Evolutionary conservation across 805 yeast genomes (phyloP), one percentile per base, ranked within the genome.

Genomic region (Wickerhamiella musiphila): DNA sequence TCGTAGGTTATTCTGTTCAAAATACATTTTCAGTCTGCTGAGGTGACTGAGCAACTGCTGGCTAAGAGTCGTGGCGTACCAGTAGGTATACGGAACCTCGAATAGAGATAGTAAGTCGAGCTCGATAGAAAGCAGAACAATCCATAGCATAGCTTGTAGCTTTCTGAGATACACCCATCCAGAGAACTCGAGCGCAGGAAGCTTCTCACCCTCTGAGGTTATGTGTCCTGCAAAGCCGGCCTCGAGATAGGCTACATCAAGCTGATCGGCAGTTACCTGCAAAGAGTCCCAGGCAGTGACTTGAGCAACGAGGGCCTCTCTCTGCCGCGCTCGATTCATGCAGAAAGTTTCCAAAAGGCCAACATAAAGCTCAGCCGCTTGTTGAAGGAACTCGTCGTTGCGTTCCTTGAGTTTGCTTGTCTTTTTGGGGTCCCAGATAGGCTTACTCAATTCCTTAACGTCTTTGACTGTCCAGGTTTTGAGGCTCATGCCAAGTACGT

Each of bases 321-420:
- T 68, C 46, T 81, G 83, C 35, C 94, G 64, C 31, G 92, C 70
- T 22, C 82, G 72, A 45, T 86, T 86, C 49, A 73, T 75, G 46
- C 57, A 58, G 53, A 43, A 65, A 60, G 48, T 58, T 48, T 43
- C 60, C 49, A 15, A 64, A 65, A 24, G 60, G 47, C 44, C 70
- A 63, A 24, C 67, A 46, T 45, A 74, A 71, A 35, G 55, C 22
- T 67, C 33, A 6, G 34, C 39, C 0, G 55, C 56, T 22, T 48
- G 48, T 6, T 31, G 26, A 22, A 46, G 27, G 9, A 68, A 44
- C 23, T 47, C 51, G 4, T 48, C 46, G 12, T 51, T 30, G n/a
- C 41, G 38, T 18, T 34, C 34, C 31, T 45, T 29, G n/a, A n/a
- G n/a, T n/a, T n/a, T n/a, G n/a, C n/a, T n/a, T 21, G 49, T 48